Evolutionary conservation across 2,329 filamentous ascomycete genomes (phyloP), one percentile per base, ranked within the genome.

Genomic region (Cladophialophora exuberans): DNA sequence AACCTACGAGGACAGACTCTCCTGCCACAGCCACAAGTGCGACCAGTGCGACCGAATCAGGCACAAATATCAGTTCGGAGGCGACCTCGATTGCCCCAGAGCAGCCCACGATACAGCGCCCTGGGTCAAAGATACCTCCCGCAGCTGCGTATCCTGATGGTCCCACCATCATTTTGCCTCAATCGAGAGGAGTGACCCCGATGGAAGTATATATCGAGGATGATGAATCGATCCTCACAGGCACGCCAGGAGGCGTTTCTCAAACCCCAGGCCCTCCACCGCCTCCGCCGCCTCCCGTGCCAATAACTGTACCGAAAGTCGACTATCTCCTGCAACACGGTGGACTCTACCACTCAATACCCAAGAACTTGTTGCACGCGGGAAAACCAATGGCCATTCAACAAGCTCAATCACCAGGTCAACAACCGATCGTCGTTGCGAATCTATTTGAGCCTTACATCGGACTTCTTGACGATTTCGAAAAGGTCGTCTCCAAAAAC

Each of bases 271-370:
- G 81, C 30, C 77, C 76, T n/a, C 90, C 89, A 0, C 90, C 91
- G 0, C 91, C 88, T 2, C 87, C 90, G 1, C 85, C 88, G 1
- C 82, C 90, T 6, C 82, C 85, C 55, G 67, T 80, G 35, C 79
- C 82, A 30, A 79, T 86, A 38, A 85, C 90, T 35, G 81, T 86
- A 10, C 93, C 93, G 0, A 83, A 89, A 57, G 91, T 97, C 15
- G 93, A 97, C 69, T 97, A 97, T 69, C 78, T 97, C 15, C 80
- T 97, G 51, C 90, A 94, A 65, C 87, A 97, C 70, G 93, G 93
- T 33, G 93, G 93, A 1, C 75, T 97, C 15, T 72, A 84, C 18
- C 81, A 87, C 39, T 78, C 84, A 1, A 82, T 94, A 0, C 85
- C 91, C 1, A 89, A 86, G 64, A 84, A 84, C 56, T 83, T 97